These are phyloP conservation scores for Xylariaceae sp. DNA, from an alignment of 2,329 filamentous ascomycete genomes.

Conservation along the genomic window DNA sequence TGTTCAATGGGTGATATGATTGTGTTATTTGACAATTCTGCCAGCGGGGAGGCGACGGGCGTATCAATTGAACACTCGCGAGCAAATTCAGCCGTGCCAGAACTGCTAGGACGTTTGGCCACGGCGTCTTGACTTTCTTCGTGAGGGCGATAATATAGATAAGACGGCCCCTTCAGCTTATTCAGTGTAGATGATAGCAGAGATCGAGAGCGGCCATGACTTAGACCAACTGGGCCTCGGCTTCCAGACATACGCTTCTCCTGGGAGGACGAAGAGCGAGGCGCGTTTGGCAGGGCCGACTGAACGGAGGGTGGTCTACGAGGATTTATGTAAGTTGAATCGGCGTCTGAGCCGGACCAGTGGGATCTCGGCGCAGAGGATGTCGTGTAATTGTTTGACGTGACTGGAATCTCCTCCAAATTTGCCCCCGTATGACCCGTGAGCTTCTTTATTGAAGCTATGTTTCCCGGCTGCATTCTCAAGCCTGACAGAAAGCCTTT, in stretches of 20 bases:
- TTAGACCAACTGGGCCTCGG: conserved; percentile 16
- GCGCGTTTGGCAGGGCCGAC: conserved; percentile 20
- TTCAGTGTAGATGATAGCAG: conserved; percentile 23
- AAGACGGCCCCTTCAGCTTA: conserved; percentile 25
- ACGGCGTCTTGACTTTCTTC: conserved; percentile 9
- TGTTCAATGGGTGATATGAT: conserved; percentile 3
- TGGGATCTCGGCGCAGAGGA: conserved; percentile 12
- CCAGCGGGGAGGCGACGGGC: not conserved
- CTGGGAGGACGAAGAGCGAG: conserved; percentile 21
- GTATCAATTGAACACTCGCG: not conserved
- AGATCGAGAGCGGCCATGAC: conserved; percentile 24
- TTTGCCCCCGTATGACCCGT: conserved; percentile 11
- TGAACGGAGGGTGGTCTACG: conserved; percentile 21
- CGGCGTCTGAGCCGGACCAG: conserved; percentile 5
- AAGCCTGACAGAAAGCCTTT: conserved; percentile 23
- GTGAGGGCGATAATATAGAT: conserved; percentile 20
- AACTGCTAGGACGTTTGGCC: conserved; percentile 10
- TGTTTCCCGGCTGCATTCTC: conserved; percentile 20
- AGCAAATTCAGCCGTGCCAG: conserved; percentile 7
- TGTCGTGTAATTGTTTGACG: conserved; percentile 8
- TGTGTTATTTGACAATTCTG: not conserved
- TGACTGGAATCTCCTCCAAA: conserved; percentile 10
- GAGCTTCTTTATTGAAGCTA: conserved; percentile 18
- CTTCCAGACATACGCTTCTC: conserved; percentile 16
- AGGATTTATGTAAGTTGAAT: conserved; percentile 12